Conservation (phyloP, 2,329 filamentous ascomycete genomes). For the Penicillium sp. region DNA sequence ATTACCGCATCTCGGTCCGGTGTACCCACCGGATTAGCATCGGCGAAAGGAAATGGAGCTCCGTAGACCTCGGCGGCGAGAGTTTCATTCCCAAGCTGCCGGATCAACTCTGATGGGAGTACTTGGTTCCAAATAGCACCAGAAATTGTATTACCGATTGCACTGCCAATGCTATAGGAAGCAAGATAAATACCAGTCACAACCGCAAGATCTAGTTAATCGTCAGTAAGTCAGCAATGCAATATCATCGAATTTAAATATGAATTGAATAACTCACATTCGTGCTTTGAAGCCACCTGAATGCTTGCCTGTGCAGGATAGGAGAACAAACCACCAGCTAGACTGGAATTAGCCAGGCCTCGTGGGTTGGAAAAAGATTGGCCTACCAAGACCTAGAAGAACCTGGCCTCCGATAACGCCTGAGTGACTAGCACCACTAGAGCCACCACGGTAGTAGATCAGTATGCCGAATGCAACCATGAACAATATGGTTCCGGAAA, state of each 20-base stretch:
- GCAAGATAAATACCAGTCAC: conserved; percentile 67
- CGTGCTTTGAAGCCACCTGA: conserved; percentile 55
- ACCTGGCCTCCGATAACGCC: conserved; percentile 68
- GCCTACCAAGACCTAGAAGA: conserved; percentile 57
- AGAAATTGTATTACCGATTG: conserved; percentile 63
- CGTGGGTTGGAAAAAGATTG: not conserved
- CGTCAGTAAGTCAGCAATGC: not conserved
- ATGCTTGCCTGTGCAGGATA: conserved; percentile 57
- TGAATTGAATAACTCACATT: conserved; percentile 34
- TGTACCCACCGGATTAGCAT: conserved; percentile 49
- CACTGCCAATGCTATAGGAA: conserved; percentile 66
- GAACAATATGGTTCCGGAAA: conserved; percentile 64
- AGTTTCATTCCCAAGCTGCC: conserved; percentile 43
- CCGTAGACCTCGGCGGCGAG: conserved; percentile 48
- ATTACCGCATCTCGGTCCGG: conserved; percentile 46
- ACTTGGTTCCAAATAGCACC: conserved; percentile 67
- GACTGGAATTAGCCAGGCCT: not conserved
- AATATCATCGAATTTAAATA: not conserved
- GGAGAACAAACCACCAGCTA: conserved; percentile 64
- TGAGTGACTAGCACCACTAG: conserved; percentile 45
- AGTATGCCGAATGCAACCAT: conserved; percentile 68
- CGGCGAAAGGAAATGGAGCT: conserved; percentile 45
- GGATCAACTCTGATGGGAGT: conserved; percentile 53
- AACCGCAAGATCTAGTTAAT: conserved; percentile 58
- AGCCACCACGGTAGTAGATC: conserved; percentile 64